Conservation (phyloP, 208 protist species). For the Leptomonas seymouri region DNA sequence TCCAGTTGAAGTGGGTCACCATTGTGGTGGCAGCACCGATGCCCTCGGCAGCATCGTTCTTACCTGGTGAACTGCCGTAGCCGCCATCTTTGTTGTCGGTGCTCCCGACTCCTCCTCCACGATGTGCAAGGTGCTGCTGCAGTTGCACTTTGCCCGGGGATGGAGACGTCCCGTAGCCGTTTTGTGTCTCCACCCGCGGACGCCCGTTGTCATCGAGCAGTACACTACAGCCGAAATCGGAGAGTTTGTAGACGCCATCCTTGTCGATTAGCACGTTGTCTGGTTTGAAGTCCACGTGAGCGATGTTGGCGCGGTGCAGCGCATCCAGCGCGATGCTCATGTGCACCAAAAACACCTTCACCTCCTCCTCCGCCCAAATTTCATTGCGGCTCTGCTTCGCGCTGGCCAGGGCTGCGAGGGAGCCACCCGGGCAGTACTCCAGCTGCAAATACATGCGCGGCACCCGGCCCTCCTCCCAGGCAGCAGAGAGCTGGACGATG, state of each 20-base stretch:
- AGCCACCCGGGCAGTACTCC: slow-evolving; percentile 86
- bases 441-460: slow-evolving; percentile 84
- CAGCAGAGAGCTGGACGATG: slow-evolving; percentile 69
- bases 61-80: not conserved
- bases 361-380: slow-evolving; percentile 73
- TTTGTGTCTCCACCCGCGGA: slow-evolving; percentile 32
- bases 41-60: not conserved
- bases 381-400: slow-evolving; percentile 43
- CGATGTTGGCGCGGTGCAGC: slow-evolving; percentile 80
- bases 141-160: not conserved
- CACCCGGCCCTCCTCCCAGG: slow-evolving; percentile 78
- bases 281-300: slow-evolving; percentile 94
- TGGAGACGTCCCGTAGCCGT: slow-evolving; percentile 18
- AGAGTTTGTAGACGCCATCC: slow-evolving; percentile 79
- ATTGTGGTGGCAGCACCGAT: too few species aligned
- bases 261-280: slow-evolving; percentile 93
- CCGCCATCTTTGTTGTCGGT: not conserved
- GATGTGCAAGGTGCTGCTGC: not conserved
- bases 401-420: slow-evolving; percentile 59
- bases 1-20: slow-evolving; percentile 15
- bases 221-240: slow-evolving; percentile 93
- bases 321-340: slow-evolving; percentile 89
- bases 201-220: slow-evolving; percentile 64
- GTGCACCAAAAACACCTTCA: slow-evolving; percentile 83
- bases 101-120: not conserved